Percentiles rank a stretch among this genome's conserved stretches.
Evolutionary conservation across 225 moss, liverwort and hornwort genomes (phyloP).

Genomic region (Ulota crispa): DNA sequence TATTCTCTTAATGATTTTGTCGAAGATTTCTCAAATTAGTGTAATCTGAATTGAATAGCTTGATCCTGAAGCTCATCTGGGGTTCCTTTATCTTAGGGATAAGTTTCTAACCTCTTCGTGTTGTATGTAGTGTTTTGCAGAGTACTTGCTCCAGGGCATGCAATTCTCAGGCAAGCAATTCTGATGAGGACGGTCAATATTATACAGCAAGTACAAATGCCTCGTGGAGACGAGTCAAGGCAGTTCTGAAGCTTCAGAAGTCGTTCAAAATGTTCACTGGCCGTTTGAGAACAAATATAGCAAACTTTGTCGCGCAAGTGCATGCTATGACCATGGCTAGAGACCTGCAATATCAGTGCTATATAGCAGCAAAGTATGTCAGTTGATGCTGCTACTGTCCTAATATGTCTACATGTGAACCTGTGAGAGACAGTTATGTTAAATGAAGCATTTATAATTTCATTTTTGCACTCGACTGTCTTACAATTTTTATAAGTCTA

Average conservation of each 20-base stretch:
- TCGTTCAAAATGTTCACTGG: not conserved
- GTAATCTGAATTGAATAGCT: too few relatives aligned
- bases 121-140: not conserved
- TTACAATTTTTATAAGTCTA: too few relatives aligned
- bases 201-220: not conserved
- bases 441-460: too few relatives aligned
- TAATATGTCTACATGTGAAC: too few relatives aligned
- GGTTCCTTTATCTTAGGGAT: not conserved
- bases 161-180: not conserved
- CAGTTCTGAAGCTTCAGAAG: slow-evolving; percentile 18
- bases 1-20: too few relatives aligned
- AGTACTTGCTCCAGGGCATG: not conserved
- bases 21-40: too few relatives aligned
- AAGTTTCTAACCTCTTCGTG: not conserved
- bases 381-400: not conserved
- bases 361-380: slow-evolving; percentile 5
- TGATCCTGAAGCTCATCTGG: not conserved
- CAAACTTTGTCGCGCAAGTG: slow-evolving; percentile 8
- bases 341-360: not conserved
- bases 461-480: too few relatives aligned
- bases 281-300: not conserved
- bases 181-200: not conserved
- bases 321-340: not conserved
- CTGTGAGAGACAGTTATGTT: too few relatives aligned
- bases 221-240: not conserved